phyloP scores from a whole-genome alignment of 1,139 yeast genomes.

The Geotrichum fermentans region DNA sequence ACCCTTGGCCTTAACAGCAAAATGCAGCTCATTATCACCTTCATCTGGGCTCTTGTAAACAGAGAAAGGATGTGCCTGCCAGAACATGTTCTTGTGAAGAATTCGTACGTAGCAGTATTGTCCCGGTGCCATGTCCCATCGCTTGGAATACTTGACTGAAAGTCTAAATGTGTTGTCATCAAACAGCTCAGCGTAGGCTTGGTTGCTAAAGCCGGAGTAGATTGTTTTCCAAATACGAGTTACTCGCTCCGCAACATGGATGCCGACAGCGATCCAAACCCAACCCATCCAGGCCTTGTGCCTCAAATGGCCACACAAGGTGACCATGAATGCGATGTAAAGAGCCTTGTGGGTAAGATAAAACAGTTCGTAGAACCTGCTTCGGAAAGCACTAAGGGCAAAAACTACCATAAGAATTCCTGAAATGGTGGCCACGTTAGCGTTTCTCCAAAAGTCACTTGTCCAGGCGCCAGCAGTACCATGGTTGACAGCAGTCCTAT shows the following conservation, averaged over 20 bases:
- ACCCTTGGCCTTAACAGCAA: conserved; percentile 34
- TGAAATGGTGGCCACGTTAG: conserved; percentile 39
- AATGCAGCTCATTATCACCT: conserved; percentile 28
- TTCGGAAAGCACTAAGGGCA: conserved; percentile 20
- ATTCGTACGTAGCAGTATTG: conserved; percentile 57
- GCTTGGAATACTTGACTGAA: conserved; percentile 28
- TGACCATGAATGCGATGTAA: conserved; percentile 43
- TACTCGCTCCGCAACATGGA: conserved; percentile 42
- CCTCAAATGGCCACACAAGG: conserved; percentile 38
- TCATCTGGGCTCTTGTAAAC: conserved; percentile 35
- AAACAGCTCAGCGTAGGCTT: conserved; percentile 36
- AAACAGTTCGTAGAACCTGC: conserved; percentile 43
- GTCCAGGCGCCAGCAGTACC: conserved; percentile 39
- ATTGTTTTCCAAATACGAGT: conserved; percentile 37
- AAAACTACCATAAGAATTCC: conserved; percentile 37
- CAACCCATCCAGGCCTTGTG: conserved; percentile 51
- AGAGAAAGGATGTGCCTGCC: conserved; percentile 70
- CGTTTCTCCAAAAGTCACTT: conserved; percentile 45
- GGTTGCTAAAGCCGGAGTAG: conserved; percentile 41
- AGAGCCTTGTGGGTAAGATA: conserved; percentile 37
- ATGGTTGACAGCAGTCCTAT: conserved; percentile 36
- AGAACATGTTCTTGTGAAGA: conserved; percentile 38
- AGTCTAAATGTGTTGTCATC: conserved; percentile 32
- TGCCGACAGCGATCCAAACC: conserved; percentile 37
- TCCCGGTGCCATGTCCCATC: conserved; percentile 51